Evolutionary conservation across 2,329 filamentous ascomycete species (phyloP).

Genomic region (Nemania serpens): DNA sequence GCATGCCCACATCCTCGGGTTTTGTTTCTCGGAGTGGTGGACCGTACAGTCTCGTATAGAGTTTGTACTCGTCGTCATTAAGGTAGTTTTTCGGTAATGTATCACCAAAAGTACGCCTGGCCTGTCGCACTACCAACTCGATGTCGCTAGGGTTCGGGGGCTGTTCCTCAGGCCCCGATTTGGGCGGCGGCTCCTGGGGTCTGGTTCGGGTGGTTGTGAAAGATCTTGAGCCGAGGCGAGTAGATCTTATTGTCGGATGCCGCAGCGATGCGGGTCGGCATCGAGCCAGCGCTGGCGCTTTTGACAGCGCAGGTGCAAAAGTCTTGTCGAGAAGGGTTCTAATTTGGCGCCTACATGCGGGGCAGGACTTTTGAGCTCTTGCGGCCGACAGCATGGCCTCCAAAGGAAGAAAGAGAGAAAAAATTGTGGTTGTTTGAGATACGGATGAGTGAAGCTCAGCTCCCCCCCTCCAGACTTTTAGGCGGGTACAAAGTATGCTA

Average conservation of each 20-base stretch:
- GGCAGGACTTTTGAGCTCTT: conserved; percentile 45
- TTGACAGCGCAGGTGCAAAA: conserved; percentile 35
- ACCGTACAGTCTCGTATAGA: conserved; percentile 29
- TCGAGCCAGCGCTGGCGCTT: conserved; percentile 23
- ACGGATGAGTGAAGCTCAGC: neutral
- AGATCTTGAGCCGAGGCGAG: conserved; percentile 22
- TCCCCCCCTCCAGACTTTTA: no score
- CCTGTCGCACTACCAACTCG: conserved; percentile 29
- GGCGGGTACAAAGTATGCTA: no score
- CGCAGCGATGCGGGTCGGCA: conserved; percentile 15
- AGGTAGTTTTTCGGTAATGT: conserved; percentile 29
- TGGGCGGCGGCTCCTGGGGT: conserved; percentile 23
- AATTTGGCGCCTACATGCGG: conserved; percentile 46
- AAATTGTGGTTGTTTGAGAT: neutral
- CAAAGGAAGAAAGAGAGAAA: no score
- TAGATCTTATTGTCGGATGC: conserved; percentile 17
- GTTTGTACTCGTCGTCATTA: conserved; percentile 27
- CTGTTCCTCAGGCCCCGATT: neutral
- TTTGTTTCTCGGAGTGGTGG: conserved; percentile 28
- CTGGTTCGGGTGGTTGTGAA: conserved; percentile 35
- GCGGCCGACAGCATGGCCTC: conserved; percentile 46
- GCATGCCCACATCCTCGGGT: conserved; percentile 56
- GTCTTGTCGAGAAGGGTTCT: conserved; percentile 45
- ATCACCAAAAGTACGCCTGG: conserved; percentile 28
- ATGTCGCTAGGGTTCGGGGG: conserved; percentile 23